Base-by-base conservation (phyloP, 441 rosid genomes). In the Populus hybrid region DNA sequence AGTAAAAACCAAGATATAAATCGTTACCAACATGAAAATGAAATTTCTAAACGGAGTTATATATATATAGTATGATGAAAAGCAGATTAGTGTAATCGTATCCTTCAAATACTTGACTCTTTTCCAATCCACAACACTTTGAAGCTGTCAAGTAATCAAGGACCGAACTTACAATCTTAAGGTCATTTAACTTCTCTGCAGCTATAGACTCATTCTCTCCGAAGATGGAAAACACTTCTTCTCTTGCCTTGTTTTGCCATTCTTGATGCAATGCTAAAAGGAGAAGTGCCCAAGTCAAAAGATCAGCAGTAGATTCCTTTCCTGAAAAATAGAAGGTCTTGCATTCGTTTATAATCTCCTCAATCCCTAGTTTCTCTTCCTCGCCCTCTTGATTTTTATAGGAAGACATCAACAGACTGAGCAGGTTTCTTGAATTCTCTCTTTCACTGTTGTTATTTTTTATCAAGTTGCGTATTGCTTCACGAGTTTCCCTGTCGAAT, bases 321-420 rank as follows among this genome's bases (percentile, higher is more conserved):
- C 97, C 97, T 3, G 92, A 91, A 74, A 94, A 89, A 80, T 92
- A 95, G 78, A 95, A 90, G 6, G 97, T 92, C 83, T 92, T 91
- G 90, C 97, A 92, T 80, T 95, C 99, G 24, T 90, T 92, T 74
- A 93, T 88, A 36, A 95, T 85, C 72, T 94, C 97, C 76, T 92
- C 93, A 18, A 83, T 82, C 5, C 79, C 86, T 71, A 91, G 81
- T 63, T 67, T 89, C 85, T 92, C 93, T 74, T 92, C 93, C 76
- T 81, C 67, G n/a, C 83, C 95, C 73, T 87, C 79, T 21, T 81
- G 88, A 72, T 88, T 89, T 67, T 68, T 85, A 57, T 84, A 83
- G 0, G 91, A 69, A 26, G 93, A 82, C 86, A 82, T 86, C 64
- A 95, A 80, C 69, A 88, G 85, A 78, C 81, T 73, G 24, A 95